These are phyloP conservation scores for Aplosporella prunicola DNA, from an alignment of 2,329 filamentous ascomycete genomes.

Conservation along the genomic window DNA sequence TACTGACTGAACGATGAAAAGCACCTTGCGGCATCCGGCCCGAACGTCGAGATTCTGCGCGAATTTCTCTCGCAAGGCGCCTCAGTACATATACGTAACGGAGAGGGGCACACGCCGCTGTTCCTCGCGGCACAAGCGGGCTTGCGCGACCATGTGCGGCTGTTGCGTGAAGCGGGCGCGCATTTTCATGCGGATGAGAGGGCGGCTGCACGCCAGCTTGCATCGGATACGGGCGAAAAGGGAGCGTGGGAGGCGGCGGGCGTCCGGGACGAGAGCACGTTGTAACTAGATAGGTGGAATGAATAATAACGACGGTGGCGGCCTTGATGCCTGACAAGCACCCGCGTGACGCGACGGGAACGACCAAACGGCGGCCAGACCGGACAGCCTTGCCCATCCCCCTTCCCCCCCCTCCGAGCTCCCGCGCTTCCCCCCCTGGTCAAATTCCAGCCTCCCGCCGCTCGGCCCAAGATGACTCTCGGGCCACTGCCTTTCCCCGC, in stretches of 20 bases:
- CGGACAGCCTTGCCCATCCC: too few relatives aligned
- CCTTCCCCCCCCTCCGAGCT: too few relatives aligned
- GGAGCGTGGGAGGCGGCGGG: conserved; percentile 23
- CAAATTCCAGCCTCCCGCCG: too few relatives aligned
- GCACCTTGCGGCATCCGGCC: conserved; percentile 50
- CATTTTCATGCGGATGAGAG: conserved; percentile 51
- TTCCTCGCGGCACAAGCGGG: conserved; percentile 51
- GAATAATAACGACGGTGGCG: too few relatives aligned
- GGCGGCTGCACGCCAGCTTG: conserved; percentile 36
- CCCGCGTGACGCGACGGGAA: too few relatives aligned
- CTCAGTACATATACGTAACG: conserved; percentile 51
- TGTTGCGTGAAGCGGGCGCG: conserved; percentile 47
- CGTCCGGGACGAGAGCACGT: conserved; percentile 6
- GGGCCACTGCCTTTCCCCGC: too few relatives aligned
- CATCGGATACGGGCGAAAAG: conserved; percentile 18
- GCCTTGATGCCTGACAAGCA: too few relatives aligned
- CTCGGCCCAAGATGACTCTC: too few relatives aligned
- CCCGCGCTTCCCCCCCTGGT: too few relatives aligned
- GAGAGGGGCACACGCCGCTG: conserved; percentile 48
- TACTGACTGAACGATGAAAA: too few relatives aligned
- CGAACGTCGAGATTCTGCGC: conserved; percentile 45
- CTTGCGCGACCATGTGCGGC: conserved; percentile 43
- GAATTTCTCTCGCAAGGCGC: conserved; percentile 48
- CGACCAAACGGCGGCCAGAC: too few relatives aligned
- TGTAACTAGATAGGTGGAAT: too few relatives aligned